These are phyloP conservation scores for Lasiodiplodia theobromae DNA, from an alignment of 2,329 filamentous ascomycete genomes.

Conservation along the genomic window DNA sequence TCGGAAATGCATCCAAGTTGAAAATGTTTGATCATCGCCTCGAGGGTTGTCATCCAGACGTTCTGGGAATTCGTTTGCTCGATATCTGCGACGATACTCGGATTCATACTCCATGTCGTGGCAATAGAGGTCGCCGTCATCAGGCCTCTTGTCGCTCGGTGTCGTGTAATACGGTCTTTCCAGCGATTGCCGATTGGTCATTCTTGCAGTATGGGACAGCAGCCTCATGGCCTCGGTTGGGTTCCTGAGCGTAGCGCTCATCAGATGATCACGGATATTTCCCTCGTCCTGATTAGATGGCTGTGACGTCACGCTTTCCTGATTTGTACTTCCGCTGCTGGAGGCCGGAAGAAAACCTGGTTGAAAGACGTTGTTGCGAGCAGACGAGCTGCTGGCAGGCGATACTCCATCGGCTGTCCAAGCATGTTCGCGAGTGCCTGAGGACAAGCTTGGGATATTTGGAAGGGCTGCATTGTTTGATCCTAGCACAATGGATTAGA, in stretches of 20 bases:
- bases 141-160: neutral
- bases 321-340: neutral
- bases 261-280: conserved; percentile 18
- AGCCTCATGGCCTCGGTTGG: conserved; percentile 17
- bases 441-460: neutral
- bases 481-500: neutral
- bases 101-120: neutral
- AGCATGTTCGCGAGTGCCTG: neutral
- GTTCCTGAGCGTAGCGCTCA: conserved; percentile 17
- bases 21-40: conserved; percentile 13
- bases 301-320: conserved; percentile 8
- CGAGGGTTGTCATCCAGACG: conserved; percentile 6
- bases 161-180: neutral
- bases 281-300: neutral
- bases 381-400: neutral
- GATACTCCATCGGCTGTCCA: neutral
- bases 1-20: conserved; percentile 25
- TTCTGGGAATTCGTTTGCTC: neutral
- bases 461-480: neutral
- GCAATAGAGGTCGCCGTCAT: neutral
- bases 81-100: neutral
- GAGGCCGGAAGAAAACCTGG: neutral
- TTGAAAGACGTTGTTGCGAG: neutral
- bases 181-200: neutral
- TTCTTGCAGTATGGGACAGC: conserved; percentile 11